Conservation (phyloP, 306 rosid species). For the Amphicarpaea edgeworthii region DNA sequence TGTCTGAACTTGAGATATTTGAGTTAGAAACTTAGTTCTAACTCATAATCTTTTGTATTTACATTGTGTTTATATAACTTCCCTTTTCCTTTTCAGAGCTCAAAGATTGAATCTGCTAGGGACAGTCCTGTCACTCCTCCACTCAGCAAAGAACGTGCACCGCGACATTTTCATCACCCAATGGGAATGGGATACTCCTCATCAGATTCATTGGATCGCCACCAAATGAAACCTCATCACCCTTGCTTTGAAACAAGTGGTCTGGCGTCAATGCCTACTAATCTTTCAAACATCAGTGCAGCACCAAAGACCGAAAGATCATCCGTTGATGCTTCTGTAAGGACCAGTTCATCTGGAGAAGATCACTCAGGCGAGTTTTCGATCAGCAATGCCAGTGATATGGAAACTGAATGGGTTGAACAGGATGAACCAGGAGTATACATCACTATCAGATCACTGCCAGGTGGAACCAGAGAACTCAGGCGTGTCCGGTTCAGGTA, state of each 20-base stretch:
- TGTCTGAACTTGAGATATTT: slow-evolving; percentile 17
- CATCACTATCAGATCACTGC: slow-evolving; percentile 86
- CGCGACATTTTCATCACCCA: slow-evolving; percentile 63
- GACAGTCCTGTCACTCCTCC: slow-evolving; percentile 93
- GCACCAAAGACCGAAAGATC: slow-evolving; percentile 74
- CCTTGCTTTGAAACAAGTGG: slow-evolving; percentile 67
- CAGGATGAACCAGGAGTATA: slow-evolving; percentile 98
- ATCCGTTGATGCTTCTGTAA: slow-evolving; percentile 79
- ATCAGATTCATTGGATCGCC: slow-evolving; percentile 83
- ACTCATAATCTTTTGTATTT: too few species aligned
- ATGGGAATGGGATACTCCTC: slow-evolving; percentile 82
- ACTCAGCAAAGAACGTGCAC: slow-evolving; percentile 68
- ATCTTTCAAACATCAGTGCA: slow-evolving; percentile 68
- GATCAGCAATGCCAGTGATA: slow-evolving; percentile 91
- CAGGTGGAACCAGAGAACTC: slow-evolving; percentile 87
- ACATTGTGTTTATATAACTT: slow-evolving; percentile 8
- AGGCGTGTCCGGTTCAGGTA: slow-evolving; percentile 97
- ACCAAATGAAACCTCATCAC: slow-evolving; percentile 59
- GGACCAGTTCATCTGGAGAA: slow-evolving; percentile 87
- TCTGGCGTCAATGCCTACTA: slow-evolving; percentile 75
- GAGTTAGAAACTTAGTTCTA: not conserved
- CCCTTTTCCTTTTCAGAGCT: slow-evolving; percentile 61
- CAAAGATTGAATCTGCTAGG: slow-evolving; percentile 79
- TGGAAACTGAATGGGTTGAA: slow-evolving; percentile 98
- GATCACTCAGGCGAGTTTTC: slow-evolving; percentile 90